Conservation (phyloP, 2,329 filamentous ascomycete species). For the Coniochaeta sp. region DNA sequence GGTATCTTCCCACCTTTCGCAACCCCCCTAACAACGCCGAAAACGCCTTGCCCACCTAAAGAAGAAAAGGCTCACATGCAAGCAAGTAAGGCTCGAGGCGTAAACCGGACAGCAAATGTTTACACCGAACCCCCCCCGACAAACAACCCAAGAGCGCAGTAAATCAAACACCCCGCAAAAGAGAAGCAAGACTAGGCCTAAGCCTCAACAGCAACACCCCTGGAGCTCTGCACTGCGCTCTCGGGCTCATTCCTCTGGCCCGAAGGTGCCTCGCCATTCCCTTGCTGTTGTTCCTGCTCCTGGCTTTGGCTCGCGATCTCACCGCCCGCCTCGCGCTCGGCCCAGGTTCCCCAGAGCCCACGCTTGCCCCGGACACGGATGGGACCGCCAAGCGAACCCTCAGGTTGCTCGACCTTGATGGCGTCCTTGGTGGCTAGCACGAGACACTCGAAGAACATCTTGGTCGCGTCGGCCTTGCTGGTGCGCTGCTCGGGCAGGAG, state of each 20-base stretch:
- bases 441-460: slow-evolving; percentile 98
- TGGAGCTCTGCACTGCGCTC: slow-evolving; percentile 1
- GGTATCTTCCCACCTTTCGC: not conserved
- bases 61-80: not conserved
- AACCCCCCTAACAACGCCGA: not conserved
- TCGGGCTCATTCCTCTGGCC: slow-evolving; percentile 1
- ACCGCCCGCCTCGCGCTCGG: slow-evolving; percentile 65
- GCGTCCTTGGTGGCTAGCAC: slow-evolving; percentile 97
- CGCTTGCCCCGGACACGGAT: slow-evolving; percentile 85
- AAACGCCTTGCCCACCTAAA: not conserved
- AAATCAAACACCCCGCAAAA: too few species aligned
- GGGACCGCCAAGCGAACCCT: slow-evolving; percentile 64
- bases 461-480: slow-evolving; percentile 84
- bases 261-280: slow-evolving; percentile 1
- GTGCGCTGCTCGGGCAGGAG: slow-evolving; percentile 77
- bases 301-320: slow-evolving; percentile 55
- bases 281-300: slow-evolving; percentile 41
- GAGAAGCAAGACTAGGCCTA: not conserved
- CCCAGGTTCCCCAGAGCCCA: slow-evolving; percentile 96
- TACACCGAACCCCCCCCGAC: not conserved
- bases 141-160: not conserved
- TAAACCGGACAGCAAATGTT: not conserved
- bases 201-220: not conserved
- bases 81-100: not conserved
- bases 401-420: slow-evolving; percentile 86